Conservation (phyloP, 352 stramenopile genomes). For the Phytophthora macrochlamydospora region DNA sequence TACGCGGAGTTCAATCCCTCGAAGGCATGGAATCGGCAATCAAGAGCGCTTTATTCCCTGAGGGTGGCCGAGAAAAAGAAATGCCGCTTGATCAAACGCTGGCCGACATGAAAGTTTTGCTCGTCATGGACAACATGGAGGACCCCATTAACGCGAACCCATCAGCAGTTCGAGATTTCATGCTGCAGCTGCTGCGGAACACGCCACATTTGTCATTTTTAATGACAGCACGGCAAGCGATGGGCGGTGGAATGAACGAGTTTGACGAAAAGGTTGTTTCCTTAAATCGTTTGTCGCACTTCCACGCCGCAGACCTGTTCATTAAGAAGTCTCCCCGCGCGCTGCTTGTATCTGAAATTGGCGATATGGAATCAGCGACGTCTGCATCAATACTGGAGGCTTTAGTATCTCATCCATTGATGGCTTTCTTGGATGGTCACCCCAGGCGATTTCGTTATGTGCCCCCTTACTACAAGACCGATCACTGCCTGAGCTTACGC, state of each 20-base stretch:
- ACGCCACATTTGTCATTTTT: constrained; percentile 66
- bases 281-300: constrained; percentile 73
- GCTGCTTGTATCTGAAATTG: constrained; percentile 71
- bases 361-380: constrained; percentile 44
- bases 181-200: constrained; percentile 70
- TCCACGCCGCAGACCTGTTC: constrained; percentile 76
- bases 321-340: constrained; percentile 77
- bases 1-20: constrained; percentile 69
- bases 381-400: constrained; percentile 59
- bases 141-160: constrained; percentile 77
- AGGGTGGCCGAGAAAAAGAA: constrained; percentile 68
- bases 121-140: constrained; percentile 87
- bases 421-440: constrained; percentile 85
- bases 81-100: constrained; percentile 63
- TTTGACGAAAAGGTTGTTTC: constrained; percentile 87
- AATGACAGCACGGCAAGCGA: constrained; percentile 75
- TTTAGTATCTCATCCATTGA: constrained; percentile 69
- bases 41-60: constrained; percentile 66
- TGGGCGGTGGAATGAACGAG: constrained; percentile 68
- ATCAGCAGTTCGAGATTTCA: constrained; percentile 56
- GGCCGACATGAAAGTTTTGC: constrained; percentile 57
- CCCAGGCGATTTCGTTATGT: constrained; percentile 82
- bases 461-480: constrained; percentile 75
- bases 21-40: constrained; percentile 80
- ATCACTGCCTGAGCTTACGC: constrained; percentile 76